These are phyloP conservation scores for Fraxinus platypoda DNA, from an alignment of 305 asterid species.

Conservation along the genomic window DNA sequence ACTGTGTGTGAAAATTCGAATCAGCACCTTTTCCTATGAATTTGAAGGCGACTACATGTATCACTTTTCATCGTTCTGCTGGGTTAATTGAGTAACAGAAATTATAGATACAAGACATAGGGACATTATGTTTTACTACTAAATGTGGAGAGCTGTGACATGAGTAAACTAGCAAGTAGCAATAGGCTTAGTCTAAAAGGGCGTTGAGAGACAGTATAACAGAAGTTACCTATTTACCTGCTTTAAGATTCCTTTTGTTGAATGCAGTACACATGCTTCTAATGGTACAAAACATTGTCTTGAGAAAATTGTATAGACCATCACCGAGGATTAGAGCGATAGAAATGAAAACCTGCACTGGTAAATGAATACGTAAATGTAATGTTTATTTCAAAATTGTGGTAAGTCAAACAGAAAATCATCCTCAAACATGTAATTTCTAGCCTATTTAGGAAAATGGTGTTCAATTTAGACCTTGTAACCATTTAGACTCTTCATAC, in stretches of 20 bases:
- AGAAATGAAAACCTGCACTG: constrained; percentile 74
- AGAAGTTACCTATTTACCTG: constrained; percentile 27
- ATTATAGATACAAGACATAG: not conserved
- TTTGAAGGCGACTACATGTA: not conserved
- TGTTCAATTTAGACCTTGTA: constrained; percentile 53
- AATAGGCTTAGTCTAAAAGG: not conserved
- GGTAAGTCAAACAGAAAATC: not conserved
- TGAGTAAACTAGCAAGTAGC: not conserved
- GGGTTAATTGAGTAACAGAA: not conserved
- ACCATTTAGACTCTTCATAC: constrained; percentile 85
- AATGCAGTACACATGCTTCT: constrained; percentile 45
- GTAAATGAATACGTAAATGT: not conserved
- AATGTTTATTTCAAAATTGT: not conserved
- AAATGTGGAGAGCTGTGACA: not conserved
- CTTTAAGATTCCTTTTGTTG: constrained; percentile 36
- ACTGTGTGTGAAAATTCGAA: not conserved
- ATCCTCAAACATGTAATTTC: not conserved
- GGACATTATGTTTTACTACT: not conserved
- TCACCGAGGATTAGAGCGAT: constrained; percentile 87
- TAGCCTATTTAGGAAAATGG: not conserved
- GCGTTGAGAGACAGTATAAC: not conserved
- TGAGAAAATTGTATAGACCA: constrained; percentile 80
- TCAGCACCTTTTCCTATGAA: not conserved
- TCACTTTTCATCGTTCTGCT: not conserved
- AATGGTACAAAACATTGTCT: constrained; percentile 58